Evolutionary conservation across 164 flowering plant genomes (phyloP), one percentile per base, ranked within the genome.

Genomic region (Stephania yunnanensis): DNA sequence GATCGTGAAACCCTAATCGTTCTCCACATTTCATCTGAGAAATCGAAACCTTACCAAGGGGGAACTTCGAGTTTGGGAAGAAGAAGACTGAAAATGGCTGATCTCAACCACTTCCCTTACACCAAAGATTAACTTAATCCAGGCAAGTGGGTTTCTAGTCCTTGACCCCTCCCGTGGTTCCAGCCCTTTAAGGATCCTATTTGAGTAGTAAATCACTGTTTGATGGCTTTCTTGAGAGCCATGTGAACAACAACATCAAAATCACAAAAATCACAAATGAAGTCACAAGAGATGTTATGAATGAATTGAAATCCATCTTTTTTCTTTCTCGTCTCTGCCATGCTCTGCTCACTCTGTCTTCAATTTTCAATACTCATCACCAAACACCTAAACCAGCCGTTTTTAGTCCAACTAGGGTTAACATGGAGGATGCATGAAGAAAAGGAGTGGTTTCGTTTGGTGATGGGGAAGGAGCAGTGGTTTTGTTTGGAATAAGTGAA

Each of bases 261-360:
- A 95, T 66, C 79, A 95, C 74, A 80, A 92, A 95, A 1, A 95
- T 85, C n/a, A 89, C 1, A 30, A 85, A 95, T n/a, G 99, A 95
- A 31, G 99, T 95, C 79, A 69, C 89, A 19, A 95, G 79, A 10
- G 99, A 93, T 80, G 97, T 93, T 80, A 95, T n/a, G 75, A 93
- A 93, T 17, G 98, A 90, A 36, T 70, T 81, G 80, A 93, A 87
- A 85, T 95, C 94, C 99, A 95, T 95, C 72, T 69, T 70, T 45
- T 46, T 69, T 25, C 69, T 13, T 31, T 63, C n/a, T n/a, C 31
- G 71, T 25, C 25, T 25, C 52, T 44, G 0, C 63, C 69, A 19
- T 45, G 31, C 71, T 72, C 52, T 71, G 48, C 22, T 69, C 46
- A 36, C 73, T 55, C 65, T 66, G 46, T 46, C 17, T 7, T 12